These are phyloP conservation scores for Colletotrichum destructivum DNA, from an alignment of 2,329 filamentous ascomycete species.

Conservation along the genomic window DNA sequence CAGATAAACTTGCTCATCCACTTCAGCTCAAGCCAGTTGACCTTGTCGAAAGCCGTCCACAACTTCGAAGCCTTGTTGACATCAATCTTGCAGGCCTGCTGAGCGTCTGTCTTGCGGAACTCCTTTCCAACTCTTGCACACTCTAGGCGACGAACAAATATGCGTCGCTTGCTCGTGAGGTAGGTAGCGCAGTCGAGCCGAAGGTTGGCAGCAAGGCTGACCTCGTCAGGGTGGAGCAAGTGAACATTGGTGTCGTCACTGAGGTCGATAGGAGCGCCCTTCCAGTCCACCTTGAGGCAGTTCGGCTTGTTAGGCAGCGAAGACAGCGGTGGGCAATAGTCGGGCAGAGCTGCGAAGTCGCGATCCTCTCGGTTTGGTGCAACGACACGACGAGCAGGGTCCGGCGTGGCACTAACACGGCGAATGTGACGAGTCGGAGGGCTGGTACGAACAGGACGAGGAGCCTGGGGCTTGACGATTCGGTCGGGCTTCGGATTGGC, in stretches of 20 bases:
- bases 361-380: constrained; percentile 85
- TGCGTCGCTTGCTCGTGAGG: constrained; percentile 91
- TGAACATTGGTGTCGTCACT: constrained; percentile 78
- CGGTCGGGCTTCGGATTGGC: constrained; percentile 51
- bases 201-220: constrained; percentile 82
- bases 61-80: constrained; percentile 97
- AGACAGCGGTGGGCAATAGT: constrained; percentile 79
- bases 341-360: constrained; percentile 79
- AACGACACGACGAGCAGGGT: constrained; percentile 65
- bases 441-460: constrained; percentile 55
- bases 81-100: constrained; percentile 97
- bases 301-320: constrained; percentile 78
- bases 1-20: constrained; percentile 59
- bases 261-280: constrained; percentile 84
- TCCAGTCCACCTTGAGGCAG: constrained; percentile 89
- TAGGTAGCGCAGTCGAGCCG: constrained; percentile 91
- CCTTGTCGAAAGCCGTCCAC: constrained; percentile 89
- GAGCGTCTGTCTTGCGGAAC: constrained; percentile 95
- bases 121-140: constrained; percentile 80
- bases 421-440: constrained; percentile 47
- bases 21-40: constrained; percentile 81
- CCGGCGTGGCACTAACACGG: constrained; percentile 63
- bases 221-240: constrained; percentile 84
- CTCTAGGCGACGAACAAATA: constrained; percentile 84
- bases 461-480: constrained; percentile 53